A percentile compares a stretch with the other conserved stretches of the same genome.
Evolutionary conservation across 164 flowering plant species (phyloP).

Genomic region (Umbellularia californica): DNA sequence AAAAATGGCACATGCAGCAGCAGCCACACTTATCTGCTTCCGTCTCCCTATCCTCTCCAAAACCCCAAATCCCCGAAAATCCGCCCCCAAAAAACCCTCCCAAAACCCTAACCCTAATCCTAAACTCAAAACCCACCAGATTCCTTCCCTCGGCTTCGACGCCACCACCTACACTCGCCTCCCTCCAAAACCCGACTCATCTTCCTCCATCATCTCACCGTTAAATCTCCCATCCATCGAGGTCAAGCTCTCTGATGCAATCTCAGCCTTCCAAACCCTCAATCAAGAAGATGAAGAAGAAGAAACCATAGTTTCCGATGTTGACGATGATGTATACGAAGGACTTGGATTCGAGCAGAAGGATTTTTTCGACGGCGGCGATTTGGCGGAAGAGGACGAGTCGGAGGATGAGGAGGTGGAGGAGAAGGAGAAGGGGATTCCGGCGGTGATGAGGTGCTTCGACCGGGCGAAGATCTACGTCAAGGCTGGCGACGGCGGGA

Average conservation of each 20-base stretch:
- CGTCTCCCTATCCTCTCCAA: slow-evolving; percentile 14
- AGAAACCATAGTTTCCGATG: slow-evolving; percentile 10
- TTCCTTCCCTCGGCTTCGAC: slow-evolving; percentile 25
- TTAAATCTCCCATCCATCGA: slow-evolving; percentile 8
- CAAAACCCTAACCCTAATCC: slow-evolving; percentile 16
- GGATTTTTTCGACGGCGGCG: slow-evolving; percentile 1
- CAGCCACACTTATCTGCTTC: slow-evolving; percentile 10
- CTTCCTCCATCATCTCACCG: background rate
- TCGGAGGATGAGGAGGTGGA: slow-evolving; percentile 13
- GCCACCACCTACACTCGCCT: slow-evolving; percentile 72
- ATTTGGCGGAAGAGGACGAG: slow-evolving; percentile 7
- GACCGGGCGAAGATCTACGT: slow-evolving; percentile 81
- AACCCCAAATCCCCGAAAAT: slow-evolving; percentile 17
- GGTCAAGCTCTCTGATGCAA: slow-evolving; percentile 33
- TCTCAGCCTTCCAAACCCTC: background rate
- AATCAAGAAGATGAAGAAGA: slow-evolving; percentile 17
- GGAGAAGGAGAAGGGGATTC: slow-evolving; percentile 87
- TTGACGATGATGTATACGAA: slow-evolving; percentile 14
- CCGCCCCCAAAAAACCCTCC: slow-evolving; percentile 10
- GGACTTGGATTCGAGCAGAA: slow-evolving; percentile 10
- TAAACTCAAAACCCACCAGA: slow-evolving; percentile 22
- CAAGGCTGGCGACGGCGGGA: slow-evolving; percentile 91
- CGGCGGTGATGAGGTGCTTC: slow-evolving; percentile 97
- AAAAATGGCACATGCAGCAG: slow-evolving; percentile 15
- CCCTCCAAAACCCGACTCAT: slow-evolving; percentile 51